phyloP scores from a whole-genome alignment of 108 stramenopile genomes.

The Skeletonema marinoi region DNA sequence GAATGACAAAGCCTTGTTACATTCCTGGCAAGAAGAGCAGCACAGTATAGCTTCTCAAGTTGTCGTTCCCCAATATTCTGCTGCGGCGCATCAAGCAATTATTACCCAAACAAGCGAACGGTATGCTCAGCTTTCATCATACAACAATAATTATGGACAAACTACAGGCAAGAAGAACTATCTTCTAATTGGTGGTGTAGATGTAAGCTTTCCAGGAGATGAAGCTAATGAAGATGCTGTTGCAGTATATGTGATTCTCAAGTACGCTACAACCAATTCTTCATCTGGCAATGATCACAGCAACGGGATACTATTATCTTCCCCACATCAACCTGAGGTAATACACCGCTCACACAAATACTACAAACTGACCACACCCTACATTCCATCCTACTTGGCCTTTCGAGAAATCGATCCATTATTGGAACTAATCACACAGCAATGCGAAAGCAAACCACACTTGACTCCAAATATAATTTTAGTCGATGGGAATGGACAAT shows the following conservation, averaged over 20 bases:
- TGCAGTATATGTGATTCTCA: slow-evolving; percentile 73
- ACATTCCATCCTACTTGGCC: slow-evolving; percentile 66
- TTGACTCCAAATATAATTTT: slow-evolving; percentile 55
- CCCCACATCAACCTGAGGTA: slow-evolving; percentile 7
- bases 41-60: slow-evolving; percentile 40
- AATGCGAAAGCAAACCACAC: slow-evolving; percentile 39
- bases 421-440: slow-evolving; percentile 49
- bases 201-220: slow-evolving; percentile 57
- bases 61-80: slow-evolving; percentile 11
- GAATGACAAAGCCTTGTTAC: background rate
- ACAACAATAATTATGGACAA: slow-evolving; percentile 1
- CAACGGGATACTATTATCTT: too few species aligned
- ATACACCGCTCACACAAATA: slow-evolving; percentile 53
- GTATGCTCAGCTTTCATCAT: background rate
- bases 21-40: slow-evolving; percentile 49
- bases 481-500: slow-evolving; percentile 68
- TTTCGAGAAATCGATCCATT: slow-evolving; percentile 72
- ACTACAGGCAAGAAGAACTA: background rate
- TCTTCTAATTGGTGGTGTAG: slow-evolving; percentile 66
- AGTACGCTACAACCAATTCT: slow-evolving; percentile 5
- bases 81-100: background rate
- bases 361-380: slow-evolving; percentile 37
- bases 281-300: background rate
- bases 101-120: background rate
- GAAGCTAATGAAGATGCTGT: slow-evolving; percentile 22